Base-by-base conservation (phyloP, 331 rosid genomes). In the Prunus yedoensis region DNA sequence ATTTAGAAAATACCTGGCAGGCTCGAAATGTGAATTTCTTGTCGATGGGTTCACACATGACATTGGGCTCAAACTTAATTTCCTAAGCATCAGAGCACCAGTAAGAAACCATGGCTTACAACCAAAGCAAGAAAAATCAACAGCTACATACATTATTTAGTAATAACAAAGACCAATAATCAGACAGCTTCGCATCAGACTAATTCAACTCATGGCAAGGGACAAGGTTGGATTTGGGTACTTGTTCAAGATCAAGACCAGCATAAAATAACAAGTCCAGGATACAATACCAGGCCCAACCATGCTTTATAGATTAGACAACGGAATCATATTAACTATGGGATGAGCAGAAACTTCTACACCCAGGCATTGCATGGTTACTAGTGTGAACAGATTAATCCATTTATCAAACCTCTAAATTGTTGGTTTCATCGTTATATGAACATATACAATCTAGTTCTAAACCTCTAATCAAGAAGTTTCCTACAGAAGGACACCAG, bases 21-120 rank as follows among this genome's bases (percentile, higher is more conserved):
- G 84, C 85, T 77, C 93, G 87, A 81, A 93, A 93, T 35, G 92
- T 86, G 78, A 74, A 50, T 81, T 87, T 88, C 92, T 91, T 91
- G 81, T 93, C 97, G 21, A 93, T 88, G 54, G 88, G 90, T 81
- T 93, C 98, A 66, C 98, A 93, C 98, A 93, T 93, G 72, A 93
- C 89, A 83, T 75, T 82, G 27, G 98, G 98, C 78, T 91, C 97
- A 73, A 89, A 93, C 88, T 93, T 93, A 56, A 93, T 93, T 89
- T 93, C 98, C 98, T 93, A 84, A 61, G 85, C 58, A 78, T 60
- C 14, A 73, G 16, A 74, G 28, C 56, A 70, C 20, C 61, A 62
- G 70, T 65, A 73, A 73, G 70, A 74, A 32, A 77, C 23, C 56
- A 69, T 16, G n/a, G 52, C 18, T 70, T 20, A 61, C 21, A 11